Percentiles rank a stretch among this genome's conserved stretches.
phyloP scores from a whole-genome alignment of 2,329 filamentous ascomycete species.

The Tolypocladium album region DNA sequence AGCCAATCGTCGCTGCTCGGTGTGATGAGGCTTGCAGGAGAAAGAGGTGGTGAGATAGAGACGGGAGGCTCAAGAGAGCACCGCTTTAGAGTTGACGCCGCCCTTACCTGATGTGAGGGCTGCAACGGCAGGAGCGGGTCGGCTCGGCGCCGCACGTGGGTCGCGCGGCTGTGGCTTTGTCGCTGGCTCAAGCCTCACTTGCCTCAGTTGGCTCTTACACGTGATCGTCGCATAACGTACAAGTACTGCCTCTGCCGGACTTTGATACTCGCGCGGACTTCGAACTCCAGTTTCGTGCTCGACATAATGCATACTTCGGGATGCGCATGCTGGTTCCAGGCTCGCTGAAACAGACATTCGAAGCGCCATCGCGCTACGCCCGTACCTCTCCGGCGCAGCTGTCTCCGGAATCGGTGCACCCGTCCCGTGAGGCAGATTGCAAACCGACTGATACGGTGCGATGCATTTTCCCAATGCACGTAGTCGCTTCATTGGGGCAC shows the following conservation, averaged over 20 bases:
- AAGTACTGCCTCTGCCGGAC: not conserved
- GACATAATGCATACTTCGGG: not conserved
- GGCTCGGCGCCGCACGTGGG: constrained; percentile 1
- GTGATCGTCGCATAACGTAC: not conserved
- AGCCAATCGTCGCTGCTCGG: not conserved
- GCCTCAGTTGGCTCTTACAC: not conserved
- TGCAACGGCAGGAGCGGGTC: not conserved
- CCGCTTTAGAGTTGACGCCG: not conserved
- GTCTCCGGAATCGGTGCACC: not conserved
- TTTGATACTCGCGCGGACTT: not conserved
- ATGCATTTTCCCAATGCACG: not conserved
- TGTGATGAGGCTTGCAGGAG: constrained; percentile 7
- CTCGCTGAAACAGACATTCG: not conserved
- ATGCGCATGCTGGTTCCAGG: not conserved
- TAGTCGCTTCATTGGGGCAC: not conserved
- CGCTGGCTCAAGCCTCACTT: not conserved
- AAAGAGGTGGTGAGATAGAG: not conserved
- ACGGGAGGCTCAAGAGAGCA: not conserved
- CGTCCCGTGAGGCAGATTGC: not conserved
- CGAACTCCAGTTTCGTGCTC: not conserved
- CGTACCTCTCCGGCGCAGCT: not conserved
- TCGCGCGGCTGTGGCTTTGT: not conserved
- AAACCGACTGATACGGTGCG: not conserved
- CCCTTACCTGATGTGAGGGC: not conserved
- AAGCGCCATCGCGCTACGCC: not conserved